phyloP scores from a whole-genome alignment of 2,329 filamentous ascomycete genomes.

The Dryadomyces sulphureus region DNA sequence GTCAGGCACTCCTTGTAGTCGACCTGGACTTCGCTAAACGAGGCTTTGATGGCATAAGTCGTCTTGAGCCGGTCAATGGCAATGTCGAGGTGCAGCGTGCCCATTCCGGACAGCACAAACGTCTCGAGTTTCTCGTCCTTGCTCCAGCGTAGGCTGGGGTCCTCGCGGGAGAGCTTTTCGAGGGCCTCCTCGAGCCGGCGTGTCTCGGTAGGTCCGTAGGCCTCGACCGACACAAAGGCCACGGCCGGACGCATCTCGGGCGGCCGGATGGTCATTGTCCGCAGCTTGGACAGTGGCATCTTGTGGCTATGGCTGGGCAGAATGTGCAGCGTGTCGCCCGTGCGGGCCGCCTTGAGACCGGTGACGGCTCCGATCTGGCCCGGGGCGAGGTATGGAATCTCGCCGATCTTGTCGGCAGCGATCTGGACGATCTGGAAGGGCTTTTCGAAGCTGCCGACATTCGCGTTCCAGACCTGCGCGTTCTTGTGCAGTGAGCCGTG shows the following conservation, averaged over 20 bases:
- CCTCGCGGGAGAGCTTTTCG: conserved; percentile 69
- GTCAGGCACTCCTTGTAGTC: conserved; percentile 80
- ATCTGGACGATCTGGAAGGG: conserved; percentile 75
- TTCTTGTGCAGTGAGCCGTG: conserved; percentile 66
- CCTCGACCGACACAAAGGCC: conserved; percentile 91
- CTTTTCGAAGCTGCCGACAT: conserved; percentile 62
- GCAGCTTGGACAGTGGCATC: conserved; percentile 52
- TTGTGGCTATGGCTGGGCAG: conserved; percentile 39
- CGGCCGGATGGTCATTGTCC: conserved; percentile 67
- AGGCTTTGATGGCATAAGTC: conserved; percentile 73
- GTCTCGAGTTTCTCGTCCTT: conserved; percentile 83
- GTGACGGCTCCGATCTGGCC: conserved; percentile 92
- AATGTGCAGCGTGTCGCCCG: conserved; percentile 79
- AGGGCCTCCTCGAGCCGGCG: conserved; percentile 66
- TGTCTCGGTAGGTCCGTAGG: conserved; percentile 45
- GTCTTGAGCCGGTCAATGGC: conserved; percentile 76
- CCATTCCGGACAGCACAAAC: conserved; percentile 90
- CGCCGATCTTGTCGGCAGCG: conserved; percentile 75
- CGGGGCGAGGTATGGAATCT: conserved; percentile 63
- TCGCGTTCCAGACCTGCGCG: conserved; percentile 72
- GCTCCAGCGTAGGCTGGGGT: conserved; percentile 77
- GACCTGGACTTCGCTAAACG: conserved; percentile 86
- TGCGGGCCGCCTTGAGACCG: conserved; percentile 80
- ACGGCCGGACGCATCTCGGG: conserved; percentile 86
- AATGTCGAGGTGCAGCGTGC: conserved; percentile 87